Evolutionary conservation across 345 rosid species (phyloP).

Genomic region (Murraya koenigii): DNA sequence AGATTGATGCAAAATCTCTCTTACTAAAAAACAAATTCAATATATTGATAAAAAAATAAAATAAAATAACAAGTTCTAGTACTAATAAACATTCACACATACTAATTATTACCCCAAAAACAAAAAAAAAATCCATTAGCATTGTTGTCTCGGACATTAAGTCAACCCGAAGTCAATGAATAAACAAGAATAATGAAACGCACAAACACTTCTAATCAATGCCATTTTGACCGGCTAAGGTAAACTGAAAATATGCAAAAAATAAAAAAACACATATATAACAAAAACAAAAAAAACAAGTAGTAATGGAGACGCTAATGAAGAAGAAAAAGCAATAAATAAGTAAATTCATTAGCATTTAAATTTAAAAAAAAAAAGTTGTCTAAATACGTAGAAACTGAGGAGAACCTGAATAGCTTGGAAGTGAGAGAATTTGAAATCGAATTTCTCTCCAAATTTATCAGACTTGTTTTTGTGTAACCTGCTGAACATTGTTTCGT

Average conservation of each 20-base stretch:
- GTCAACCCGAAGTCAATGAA: neutral
- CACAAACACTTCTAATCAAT: neutral
- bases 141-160: neutral
- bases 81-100: neutral
- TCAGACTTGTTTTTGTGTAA: conserved; percentile 43
- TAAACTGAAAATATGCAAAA: neutral
- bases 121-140: neutral
- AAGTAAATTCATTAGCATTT: neutral
- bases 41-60: neutral
- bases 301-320: neutral
- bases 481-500: conserved; percentile 49
- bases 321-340: neutral
- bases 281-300: neutral
- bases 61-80: neutral
- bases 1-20: neutral
- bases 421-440: conserved; percentile 51
- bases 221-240: neutral
- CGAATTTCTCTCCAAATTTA: conserved; percentile 40
- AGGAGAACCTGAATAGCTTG: conserved; percentile 49
- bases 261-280: too few relatives aligned
- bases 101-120: neutral
- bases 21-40: neutral
- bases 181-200: neutral
- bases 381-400: neutral
- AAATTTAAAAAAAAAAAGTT: neutral